Percentiles rank a stretch among this genome's conserved stretches.
phyloP scores from a whole-genome alignment of 176 grass and related monocot species.

The Metroxylon sagu region DNA sequence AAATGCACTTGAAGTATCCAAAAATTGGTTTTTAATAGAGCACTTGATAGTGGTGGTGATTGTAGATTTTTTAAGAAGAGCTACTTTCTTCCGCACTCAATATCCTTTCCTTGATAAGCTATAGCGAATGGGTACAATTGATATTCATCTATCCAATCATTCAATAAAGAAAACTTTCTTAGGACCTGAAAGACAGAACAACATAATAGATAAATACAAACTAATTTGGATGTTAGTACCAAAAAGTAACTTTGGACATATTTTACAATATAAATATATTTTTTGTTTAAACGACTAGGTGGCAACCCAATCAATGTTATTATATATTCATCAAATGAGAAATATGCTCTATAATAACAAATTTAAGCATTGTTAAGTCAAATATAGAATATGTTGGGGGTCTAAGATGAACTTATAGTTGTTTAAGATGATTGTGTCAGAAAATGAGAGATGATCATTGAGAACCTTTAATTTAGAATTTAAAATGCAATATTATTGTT shows the following conservation, averaged over 20 bases:
- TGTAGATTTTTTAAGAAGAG: too few relatives aligned
- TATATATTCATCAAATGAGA: conserved; percentile 3
- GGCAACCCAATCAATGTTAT: background rate
- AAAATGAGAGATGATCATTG: background rate
- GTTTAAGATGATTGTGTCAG: background rate
- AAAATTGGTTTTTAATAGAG: background rate
- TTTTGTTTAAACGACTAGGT: too few relatives aligned
- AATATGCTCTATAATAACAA: background rate
- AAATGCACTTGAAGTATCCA: background rate
- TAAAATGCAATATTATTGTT: background rate
- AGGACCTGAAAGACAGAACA: background rate
- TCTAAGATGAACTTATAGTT: too few relatives aligned
- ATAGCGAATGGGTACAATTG: background rate
- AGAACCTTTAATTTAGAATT: background rate
- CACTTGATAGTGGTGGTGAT: background rate
- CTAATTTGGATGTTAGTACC: background rate
- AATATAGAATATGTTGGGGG: background rate
- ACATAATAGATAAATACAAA: background rate
- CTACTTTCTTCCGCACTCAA: background rate
- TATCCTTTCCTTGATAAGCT: background rate
- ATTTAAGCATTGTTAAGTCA: background rate
- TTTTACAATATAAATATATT: background rate
- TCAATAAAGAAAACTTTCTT: background rate
- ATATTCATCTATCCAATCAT: background rate
- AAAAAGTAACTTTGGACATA: too few relatives aligned